Evolutionary conservation across 164 flowering plant species (phyloP).

Genomic region (grape (Vitis vinifera)): ASM3070453v1 NC_081816.1:16132501-16133000

Average conservation of each 20-base stretch:
- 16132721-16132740: slow-evolving; percentile 44
- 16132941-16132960: slow-evolving; percentile 80
- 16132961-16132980: slow-evolving; percentile 57
- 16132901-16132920: slow-evolving; percentile 71
- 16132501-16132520: no score
- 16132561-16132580: no score
- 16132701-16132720: slow-evolving; percentile 36
- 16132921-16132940: slow-evolving; percentile 89
- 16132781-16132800: slow-evolving; percentile 71
- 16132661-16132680: slow-evolving; percentile 51
- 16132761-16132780: slow-evolving; percentile 60
- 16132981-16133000: slow-evolving; percentile 39
- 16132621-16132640: not conserved
- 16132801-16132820: slow-evolving; percentile 60
- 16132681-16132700: slow-evolving; percentile 87
- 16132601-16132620: no score
- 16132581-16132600: no score
- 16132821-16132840: slow-evolving; percentile 38
- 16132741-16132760: slow-evolving; percentile 57
- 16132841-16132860: slow-evolving; percentile 27
- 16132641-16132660: not conserved
- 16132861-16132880: slow-evolving; percentile 50
- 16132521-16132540: no score
- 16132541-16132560: no score
- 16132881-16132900: slow-evolving; percentile 73